Evolutionary conservation across 2,329 filamentous ascomycete species (phyloP).

Genomic region (Geosmithia morbida): DNA sequence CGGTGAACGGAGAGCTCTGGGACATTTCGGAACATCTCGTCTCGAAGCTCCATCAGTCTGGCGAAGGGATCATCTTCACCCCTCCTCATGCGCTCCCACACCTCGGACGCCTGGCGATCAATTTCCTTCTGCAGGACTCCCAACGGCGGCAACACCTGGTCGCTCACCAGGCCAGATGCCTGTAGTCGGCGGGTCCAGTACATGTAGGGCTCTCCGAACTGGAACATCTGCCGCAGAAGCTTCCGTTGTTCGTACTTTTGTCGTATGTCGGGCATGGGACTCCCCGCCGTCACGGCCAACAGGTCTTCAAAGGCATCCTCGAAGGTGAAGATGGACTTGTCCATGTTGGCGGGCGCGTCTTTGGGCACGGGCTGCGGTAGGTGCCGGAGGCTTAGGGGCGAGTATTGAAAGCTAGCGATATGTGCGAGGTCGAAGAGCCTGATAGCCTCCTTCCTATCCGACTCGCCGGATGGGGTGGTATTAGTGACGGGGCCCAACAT

Average conservation of each 20-base stretch:
- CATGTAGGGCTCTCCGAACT: slow-evolving; percentile 22
- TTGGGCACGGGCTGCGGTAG: slow-evolving; percentile 31
- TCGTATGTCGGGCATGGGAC: slow-evolving; percentile 23
- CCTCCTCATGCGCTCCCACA: not conserved
- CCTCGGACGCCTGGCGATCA: not conserved
- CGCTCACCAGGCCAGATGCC: slow-evolving; percentile 20
- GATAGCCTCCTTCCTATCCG: not conserved
- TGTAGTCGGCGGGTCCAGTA: slow-evolving; percentile 26
- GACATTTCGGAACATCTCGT: not conserved
- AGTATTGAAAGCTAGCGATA: not conserved
- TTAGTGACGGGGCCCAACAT: slow-evolving; percentile 5
- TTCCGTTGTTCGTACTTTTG: slow-evolving; percentile 18
- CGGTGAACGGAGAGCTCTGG: not conserved
- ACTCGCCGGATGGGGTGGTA: not conserved
- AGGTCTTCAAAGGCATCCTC: slow-evolving; percentile 45
- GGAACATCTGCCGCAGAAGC: slow-evolving; percentile 22
- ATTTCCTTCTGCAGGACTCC: not conserved
- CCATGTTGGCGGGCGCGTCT: slow-evolving; percentile 22
- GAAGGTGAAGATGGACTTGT: slow-evolving; percentile 30
- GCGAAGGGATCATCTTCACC: not conserved
- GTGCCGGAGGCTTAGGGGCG: slow-evolving; percentile 16
- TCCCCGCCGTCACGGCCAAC: slow-evolving; percentile 28
- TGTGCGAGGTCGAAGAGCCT: not conserved
- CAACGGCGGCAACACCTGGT: not conserved
- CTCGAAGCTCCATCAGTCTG: not conserved